These are phyloP conservation scores for Mycotypha africana DNA, from an alignment of 371 early-diverging fungal species.

Conservation along the genomic window DNA sequence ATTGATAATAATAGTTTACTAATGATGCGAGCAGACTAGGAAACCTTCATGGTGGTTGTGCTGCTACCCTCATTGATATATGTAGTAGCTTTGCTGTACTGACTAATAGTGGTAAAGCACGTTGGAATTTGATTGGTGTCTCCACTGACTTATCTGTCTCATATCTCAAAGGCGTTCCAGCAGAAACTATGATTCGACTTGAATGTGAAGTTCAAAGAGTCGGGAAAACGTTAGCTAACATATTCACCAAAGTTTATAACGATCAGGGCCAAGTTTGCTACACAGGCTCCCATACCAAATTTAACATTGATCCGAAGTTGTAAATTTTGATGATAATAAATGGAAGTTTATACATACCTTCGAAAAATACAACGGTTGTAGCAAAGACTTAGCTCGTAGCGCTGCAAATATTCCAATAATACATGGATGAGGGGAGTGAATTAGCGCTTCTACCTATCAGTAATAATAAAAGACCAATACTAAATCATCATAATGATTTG, in stretches of 20 bases:
- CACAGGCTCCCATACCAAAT: conserved; percentile 37
- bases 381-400: too few species aligned
- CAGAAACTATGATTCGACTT: conserved; percentile 22
- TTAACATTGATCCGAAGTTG: conserved; percentile 26
- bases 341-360: too few species aligned
- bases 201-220: conserved; percentile 34
- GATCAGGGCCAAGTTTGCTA: conserved; percentile 25
- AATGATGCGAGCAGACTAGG: conserved; percentile 10
- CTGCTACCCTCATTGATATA: conserved; percentile 42
- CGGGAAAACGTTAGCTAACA: conserved; percentile 29
- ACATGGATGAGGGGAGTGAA: too few species aligned
- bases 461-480: too few species aligned
- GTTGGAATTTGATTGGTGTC: conserved; percentile 29
- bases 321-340: too few species aligned
- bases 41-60: conserved; percentile 40
- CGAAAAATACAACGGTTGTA: too few species aligned
- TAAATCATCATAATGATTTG: too few species aligned
- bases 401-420: too few species aligned
- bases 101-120: conserved; percentile 15
- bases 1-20: too few species aligned
- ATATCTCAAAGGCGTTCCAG: conserved; percentile 26
- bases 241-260: conserved; percentile 33
- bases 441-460: too few species aligned
- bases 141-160: conserved; percentile 33
- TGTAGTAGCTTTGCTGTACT: conserved; percentile 36